Evolutionary conservation across 2,329 filamentous ascomycete genomes (phyloP), one percentile per base, ranked within the genome.

Genomic region (Talaromyces sp.): DNA sequence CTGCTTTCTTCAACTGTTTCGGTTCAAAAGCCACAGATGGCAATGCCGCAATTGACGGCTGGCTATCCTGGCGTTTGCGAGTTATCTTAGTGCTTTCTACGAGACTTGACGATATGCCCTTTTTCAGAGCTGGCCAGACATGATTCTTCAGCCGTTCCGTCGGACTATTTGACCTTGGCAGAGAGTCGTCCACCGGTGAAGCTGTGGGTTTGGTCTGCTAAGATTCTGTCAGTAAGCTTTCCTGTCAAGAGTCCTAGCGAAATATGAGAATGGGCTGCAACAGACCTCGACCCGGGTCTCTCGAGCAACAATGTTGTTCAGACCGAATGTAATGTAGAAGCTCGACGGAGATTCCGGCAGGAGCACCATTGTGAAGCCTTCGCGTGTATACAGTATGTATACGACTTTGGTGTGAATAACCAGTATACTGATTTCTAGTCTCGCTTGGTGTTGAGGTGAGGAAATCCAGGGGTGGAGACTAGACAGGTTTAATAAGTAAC

Each of bases 221-320:
- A 16, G 10, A 11, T 22, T 13, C 14, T 41, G 4, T 59, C 13
- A 45, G 39, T 45, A 45, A 27, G 22, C 7, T 31, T 7, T 45
- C 11, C 24, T 27, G 37, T 24, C 31, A 14, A 19, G 4, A 19
- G 7, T 13, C 13, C 5, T 9, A 19, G 31, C n/a, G n/a, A 3
- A 24, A 22, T n/a, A 16, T n/a, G n/a, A 41, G 24, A 35, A 41
- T 13, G 27, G 4, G 8, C 24, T 31, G 19, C n/a, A 27, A 66
- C 64, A 64, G 50, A 72, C 71, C 67, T 67, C 66, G 4, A 68
- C 67, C 31, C 67, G 70, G 6, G 68, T 69, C 47, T 67, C 69
- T 67, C 66, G 68, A 52, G 69, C 69, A 37, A 71, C 68, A 52
- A 70, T 66, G 54, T 72, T 72, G 60, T 71, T 71, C 35, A 72